Base-by-base conservation (phyloP, 192 early-diverging fungal species). In the Podila epigama region DNA sequence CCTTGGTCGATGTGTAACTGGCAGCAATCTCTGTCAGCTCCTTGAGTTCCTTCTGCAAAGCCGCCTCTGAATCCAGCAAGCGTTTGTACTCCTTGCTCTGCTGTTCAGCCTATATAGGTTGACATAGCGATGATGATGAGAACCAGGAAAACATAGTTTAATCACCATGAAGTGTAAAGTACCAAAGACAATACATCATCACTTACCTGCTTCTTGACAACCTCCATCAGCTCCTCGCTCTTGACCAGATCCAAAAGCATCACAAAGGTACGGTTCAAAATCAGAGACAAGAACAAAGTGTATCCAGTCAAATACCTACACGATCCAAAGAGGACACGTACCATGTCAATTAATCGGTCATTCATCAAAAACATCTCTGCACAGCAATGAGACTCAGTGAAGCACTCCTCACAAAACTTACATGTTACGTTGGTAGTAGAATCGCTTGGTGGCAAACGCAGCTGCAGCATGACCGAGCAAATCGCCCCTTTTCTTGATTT, bases 401-500 rank as follows among this genome's bases (percentile, higher is more conserved):
- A 55, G 25, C 41, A 11, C 20, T 22, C 0, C n/a, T 34, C 7
- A 33, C 13, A 12, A 57, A 18, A 66, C 75, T 54, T 82, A 88
- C 83, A 88, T 83, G 66, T 88, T 88, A 53, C 86, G 75, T 58
- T 88, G 86, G 35, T 81, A 81, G 53, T 88, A 88, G 56, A 88
- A 88, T 51, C 85, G 85, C 37, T 69, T 81, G 2, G 84, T 83
- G 39, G 81, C 70, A 10, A 81, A 28, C 35, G 54, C 69, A 32
- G 69, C 51, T 9, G 82, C 83, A 0, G 61, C 36, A 33, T 83
- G 82, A 27, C 39, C 50, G 16, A 66, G 69, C 10, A 63, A 54
- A 40, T 63, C 42, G 39, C 33, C 50, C 0, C 56, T 22, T 51
- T 41, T 56, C 5, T 32, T 39, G 11, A 79, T 60, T 16, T 75